Evolutionary conservation across 2,329 filamentous ascomycete genomes (phyloP).

Genomic region (Fusarium subglutinans): DNA sequence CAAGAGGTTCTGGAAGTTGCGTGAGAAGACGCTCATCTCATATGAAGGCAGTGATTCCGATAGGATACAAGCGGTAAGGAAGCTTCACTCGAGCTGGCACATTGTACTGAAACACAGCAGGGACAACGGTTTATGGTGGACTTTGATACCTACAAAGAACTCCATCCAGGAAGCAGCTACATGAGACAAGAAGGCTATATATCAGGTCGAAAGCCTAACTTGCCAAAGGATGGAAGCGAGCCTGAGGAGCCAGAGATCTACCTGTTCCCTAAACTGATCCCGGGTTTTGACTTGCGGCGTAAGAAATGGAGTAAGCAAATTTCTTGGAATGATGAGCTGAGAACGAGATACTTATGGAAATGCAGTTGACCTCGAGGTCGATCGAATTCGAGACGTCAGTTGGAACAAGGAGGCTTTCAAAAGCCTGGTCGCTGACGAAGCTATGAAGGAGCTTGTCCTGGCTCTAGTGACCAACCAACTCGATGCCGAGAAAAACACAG

Average conservation of each 20-base stretch:
- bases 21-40: not conserved
- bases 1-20: not conserved
- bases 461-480: conserved; percentile 15
- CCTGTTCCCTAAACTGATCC: not conserved
- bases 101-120: not conserved
- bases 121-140: conserved; percentile 21
- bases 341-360: fast-evolving
- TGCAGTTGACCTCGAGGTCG: not conserved
- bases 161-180: not conserved
- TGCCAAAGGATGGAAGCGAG: not conserved
- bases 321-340: fast-evolving
- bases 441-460: conserved; percentile 1
- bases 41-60: not conserved
- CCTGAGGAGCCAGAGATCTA: not conserved
- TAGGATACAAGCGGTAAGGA: not conserved
- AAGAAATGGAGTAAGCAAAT: conserved; percentile 10
- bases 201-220: not conserved
- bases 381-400: not conserved
- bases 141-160: not conserved
- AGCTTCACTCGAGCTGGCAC: fast-evolving
- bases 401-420: conserved; percentile 9
- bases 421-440: not conserved
- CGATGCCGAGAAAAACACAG: conserved; percentile 1
- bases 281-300: not conserved
- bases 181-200: not conserved